Evolutionary conservation across 805 yeast species (phyloP).

Genomic region (Wickerhamiella siamensis): DNA sequence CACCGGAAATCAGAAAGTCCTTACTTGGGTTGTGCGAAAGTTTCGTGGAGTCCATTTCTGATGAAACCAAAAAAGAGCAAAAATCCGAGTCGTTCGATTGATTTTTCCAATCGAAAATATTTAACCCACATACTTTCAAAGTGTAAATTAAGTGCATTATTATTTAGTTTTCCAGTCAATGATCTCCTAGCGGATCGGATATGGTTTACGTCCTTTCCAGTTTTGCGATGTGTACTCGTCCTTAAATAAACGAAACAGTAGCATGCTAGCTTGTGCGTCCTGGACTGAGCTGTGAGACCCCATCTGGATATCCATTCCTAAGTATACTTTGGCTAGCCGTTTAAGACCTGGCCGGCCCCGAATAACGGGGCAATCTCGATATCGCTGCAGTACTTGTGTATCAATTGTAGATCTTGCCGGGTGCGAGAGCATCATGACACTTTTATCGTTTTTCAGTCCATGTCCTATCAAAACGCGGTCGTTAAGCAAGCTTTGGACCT

Average conservation of each 20-base stretch:
- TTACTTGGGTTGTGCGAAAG: not conserved
- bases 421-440: conserved; percentile 50
- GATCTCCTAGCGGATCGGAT: no score
- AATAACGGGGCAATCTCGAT: conserved; percentile 30
- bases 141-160: no score
- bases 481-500: conserved; percentile 37
- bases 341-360: conserved; percentile 44
- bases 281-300: conserved; percentile 79
- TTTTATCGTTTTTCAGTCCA: conserved; percentile 67
- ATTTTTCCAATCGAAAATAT: not conserved
- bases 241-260: conserved; percentile 29
- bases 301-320: conserved; percentile 49
- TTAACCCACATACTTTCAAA: no score
- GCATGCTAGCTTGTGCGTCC: conserved; percentile 82
- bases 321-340: conserved; percentile 41
- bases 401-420: conserved; percentile 55
- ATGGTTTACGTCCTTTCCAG: no score
- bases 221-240: not conserved
- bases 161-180: no score
- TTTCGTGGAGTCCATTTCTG: not conserved
- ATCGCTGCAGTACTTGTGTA: conserved; percentile 51
- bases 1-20: not conserved
- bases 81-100: not conserved
- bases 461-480: conserved; percentile 57
- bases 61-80: not conserved